Conservation (phyloP, 129 eudicot species). For the Kitagawia praeruptora region DNA sequence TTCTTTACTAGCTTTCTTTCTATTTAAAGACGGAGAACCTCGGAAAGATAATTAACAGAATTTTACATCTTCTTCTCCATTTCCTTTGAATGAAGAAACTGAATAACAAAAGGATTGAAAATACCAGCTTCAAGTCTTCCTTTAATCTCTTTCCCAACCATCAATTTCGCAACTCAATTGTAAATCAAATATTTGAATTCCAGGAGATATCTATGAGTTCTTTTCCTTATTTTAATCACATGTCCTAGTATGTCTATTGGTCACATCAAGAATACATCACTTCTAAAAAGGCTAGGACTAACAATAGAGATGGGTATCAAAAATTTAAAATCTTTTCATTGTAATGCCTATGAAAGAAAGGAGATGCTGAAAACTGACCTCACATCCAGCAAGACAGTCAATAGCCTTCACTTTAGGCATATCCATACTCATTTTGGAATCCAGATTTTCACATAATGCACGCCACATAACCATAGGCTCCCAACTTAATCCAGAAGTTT, state of each 20-base stretch:
- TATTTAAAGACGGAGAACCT: not conserved
- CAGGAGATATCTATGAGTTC: not conserved
- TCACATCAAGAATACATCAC: not conserved
- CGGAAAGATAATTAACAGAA: not conserved
- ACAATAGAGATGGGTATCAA: not conserved
- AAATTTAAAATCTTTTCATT: not conserved
- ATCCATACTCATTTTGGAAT: conserved; percentile 34
- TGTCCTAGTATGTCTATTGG: not conserved
- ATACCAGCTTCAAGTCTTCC: not conserved
- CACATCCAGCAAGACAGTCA: conserved; percentile 80
- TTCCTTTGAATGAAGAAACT: not conserved
- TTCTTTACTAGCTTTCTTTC: not conserved
- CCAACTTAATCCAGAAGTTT: conserved; percentile 81
- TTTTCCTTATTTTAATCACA: not conserved
- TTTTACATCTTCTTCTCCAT: not conserved
- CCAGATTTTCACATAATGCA: conserved; percentile 58
- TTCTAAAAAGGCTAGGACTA: not conserved
- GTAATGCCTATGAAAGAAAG: not conserved
- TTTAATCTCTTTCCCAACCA: not conserved
- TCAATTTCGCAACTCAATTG: not conserved
- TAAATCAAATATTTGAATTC: not conserved
- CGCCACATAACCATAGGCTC: conserved; percentile 98
- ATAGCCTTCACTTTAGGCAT: conserved; percentile 74
- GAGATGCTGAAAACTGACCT: conserved; percentile 43
- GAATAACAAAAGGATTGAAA: not conserved